Base-by-base conservation (phyloP, 768 basidiomycete genomes). In the Tylopilus sp. region DNA sequence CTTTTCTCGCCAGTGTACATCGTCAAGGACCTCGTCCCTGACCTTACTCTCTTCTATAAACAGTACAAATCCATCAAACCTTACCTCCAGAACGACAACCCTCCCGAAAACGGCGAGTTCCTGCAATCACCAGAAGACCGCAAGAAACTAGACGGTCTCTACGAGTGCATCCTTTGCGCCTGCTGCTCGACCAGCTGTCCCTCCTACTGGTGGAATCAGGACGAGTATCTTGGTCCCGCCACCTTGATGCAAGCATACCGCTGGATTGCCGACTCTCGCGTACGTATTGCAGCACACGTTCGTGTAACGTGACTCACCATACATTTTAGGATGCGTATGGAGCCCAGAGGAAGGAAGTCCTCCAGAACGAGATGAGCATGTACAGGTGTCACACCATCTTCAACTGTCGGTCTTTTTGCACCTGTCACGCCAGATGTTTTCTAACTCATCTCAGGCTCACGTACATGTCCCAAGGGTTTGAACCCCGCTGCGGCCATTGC, bases 41-140 rank as follows among this genome's bases (percentile, higher is more conserved):
- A 91, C 75, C 75, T 90, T 59, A 90, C 88, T 10, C 83, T 83
- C 57, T 95, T 95, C 81, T 95, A 94, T 85, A 98, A 98, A 71
- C 97, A 99, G 69, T 98, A 99, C 88, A 98, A 98, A 75, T 95
- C 94, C 17, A 95, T 99, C 71, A 86, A 99, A 70, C 95, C 95
- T 5, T 98, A 85, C 78, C 80, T 98, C 33, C 86, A 95, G 77
- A 94, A 93, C 71, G 88, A 93, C 69, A 91, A 89, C 70, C 87
- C 87, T 0, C 94, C 94, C 2, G 89, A 78, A 57, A 72, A 83
- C 55, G 82, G 83, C 53, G 95, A 99, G 73, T 86, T 83, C 78
- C 75, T 95, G 48, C 97, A 98, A 72, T 88, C 91, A 11, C 82
- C 72, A 22, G 95, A 91, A 61, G 93, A 99, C 67, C 83, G 95